A percentile compares a stretch with the other conserved stretches of the same genome.
phyloP scores from a whole-genome alignment of 768 basidiomycete genomes.

The Trametopsis cervina region DNA sequence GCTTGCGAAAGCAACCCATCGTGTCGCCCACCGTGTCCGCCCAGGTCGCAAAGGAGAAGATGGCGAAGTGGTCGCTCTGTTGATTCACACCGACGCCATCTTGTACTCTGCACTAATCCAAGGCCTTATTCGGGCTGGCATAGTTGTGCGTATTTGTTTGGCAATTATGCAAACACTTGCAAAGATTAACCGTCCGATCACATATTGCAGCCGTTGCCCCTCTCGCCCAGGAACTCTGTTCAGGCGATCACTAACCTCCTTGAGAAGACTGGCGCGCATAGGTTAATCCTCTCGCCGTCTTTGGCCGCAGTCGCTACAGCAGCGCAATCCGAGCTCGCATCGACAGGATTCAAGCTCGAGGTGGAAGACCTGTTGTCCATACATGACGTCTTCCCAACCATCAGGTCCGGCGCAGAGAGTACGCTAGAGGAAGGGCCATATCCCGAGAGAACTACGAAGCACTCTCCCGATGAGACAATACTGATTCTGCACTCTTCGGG shows the following conservation, averaged over 20 bases:
- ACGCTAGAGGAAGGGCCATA: constrained; percentile 15
- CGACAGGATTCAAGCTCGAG: neutral
- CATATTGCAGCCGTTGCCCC: constrained; percentile 26
- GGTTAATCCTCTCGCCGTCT: constrained; percentile 18
- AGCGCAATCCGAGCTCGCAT: constrained; percentile 5
- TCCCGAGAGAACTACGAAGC: neutral
- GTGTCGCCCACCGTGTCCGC: neutral
- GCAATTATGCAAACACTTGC: constrained; percentile 20
- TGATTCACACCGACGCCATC: constrained; percentile 20
- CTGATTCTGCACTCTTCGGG: constrained; percentile 15
- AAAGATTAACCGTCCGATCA: constrained; percentile 1
- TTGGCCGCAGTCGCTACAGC: constrained; percentile 13
- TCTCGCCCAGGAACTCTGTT: constrained; percentile 29
- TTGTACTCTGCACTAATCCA: constrained; percentile 14
- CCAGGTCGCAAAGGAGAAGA: neutral
- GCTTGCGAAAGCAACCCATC: constrained; percentile 1
- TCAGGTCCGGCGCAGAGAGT: neutral
- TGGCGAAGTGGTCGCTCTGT: constrained; percentile 2
- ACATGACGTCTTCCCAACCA: constrained; percentile 1
- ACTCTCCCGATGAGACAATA: neutral
- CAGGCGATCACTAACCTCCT: constrained; percentile 31
- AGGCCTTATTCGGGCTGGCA: constrained; percentile 16
- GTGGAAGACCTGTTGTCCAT: neutral
- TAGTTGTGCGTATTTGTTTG: constrained; percentile 14
- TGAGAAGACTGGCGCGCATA: constrained; percentile 15